Evolutionary conservation across 176 grass and related monocot species (phyloP).

Genomic region (Musa itinerans): DNA sequence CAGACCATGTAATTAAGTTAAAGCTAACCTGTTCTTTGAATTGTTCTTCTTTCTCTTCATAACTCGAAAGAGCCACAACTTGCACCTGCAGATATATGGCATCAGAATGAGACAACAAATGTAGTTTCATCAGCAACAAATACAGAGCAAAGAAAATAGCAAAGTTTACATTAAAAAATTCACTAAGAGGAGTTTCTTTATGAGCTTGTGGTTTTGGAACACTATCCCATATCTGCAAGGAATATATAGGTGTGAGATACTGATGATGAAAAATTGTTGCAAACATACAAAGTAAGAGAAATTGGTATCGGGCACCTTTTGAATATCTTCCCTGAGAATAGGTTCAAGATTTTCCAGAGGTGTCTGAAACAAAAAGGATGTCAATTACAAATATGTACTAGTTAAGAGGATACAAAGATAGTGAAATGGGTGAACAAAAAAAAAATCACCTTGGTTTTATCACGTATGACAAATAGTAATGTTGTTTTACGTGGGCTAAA

Average conservation of each 20-base stretch:
- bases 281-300: slow-evolving; percentile 3
- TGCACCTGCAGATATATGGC: slow-evolving; percentile 43
- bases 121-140: slow-evolving; percentile 7
- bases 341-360: slow-evolving; percentile 91
- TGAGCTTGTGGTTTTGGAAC: slow-evolving; percentile 90
- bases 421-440: neutral
- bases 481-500: slow-evolving; percentile 93
- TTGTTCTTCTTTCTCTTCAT: slow-evolving; percentile 94
- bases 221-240: slow-evolving; percentile 88
- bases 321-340: slow-evolving; percentile 95
- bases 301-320: slow-evolving; percentile 52
- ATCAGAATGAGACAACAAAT: slow-evolving; percentile 15
- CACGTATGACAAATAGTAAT: slow-evolving; percentile 89
- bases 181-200: slow-evolving; percentile 85
- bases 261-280: slow-evolving; percentile 14
- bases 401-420: neutral
- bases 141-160: slow-evolving; percentile 5
- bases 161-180: slow-evolving; percentile 81
- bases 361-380: slow-evolving; percentile 43
- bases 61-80: slow-evolving; percentile 83
- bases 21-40: slow-evolving; percentile 63
- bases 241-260: slow-evolving; percentile 17
- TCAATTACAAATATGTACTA: slow-evolving; percentile 2
- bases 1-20: neutral
- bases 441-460: slow-evolving; percentile 69